Evolutionary conservation across 2,329 filamentous ascomycete species (phyloP).

Genomic region (Phialocephala sp.): DNA sequence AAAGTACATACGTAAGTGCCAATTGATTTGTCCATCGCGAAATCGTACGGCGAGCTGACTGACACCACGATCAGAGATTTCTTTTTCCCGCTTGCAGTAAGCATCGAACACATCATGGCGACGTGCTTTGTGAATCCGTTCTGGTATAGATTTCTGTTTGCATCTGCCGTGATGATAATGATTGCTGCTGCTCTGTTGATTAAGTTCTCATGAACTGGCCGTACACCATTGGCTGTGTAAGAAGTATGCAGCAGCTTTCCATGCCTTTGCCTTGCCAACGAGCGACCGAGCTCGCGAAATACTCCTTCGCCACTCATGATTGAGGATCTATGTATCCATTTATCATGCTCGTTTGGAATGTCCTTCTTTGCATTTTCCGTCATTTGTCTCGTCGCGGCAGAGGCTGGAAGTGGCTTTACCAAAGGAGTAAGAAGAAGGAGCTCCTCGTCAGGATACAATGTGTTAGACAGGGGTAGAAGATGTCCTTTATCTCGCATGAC

Average conservation of each 20-base stretch:
- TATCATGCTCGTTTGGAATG: conserved; percentile 54
- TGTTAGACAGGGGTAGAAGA: conserved; percentile 79
- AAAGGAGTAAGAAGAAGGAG: conserved; percentile 87
- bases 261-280: conserved; percentile 82
- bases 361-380: conserved; percentile 56
- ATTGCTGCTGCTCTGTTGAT: conserved; percentile 88
- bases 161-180: conserved; percentile 90
- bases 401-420: conserved; percentile 91
- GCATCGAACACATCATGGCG: conserved; percentile 90
- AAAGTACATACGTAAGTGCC: conserved; percentile 95
- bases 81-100: conserved; percentile 76
- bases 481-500: conserved; percentile 90
- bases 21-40: conserved; percentile 89
- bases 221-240: conserved; percentile 90
- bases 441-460: conserved; percentile 84
- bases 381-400: conserved; percentile 76
- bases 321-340: conserved; percentile 60
- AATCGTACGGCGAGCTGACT: conserved; percentile 95
- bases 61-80: conserved; percentile 91
- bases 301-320: conserved; percentile 93
- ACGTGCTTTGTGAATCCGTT: conserved; percentile 95
- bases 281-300: conserved; percentile 86
- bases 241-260: conserved; percentile 91
- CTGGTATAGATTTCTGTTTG: conserved; percentile 92
- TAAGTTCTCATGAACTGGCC: conserved; percentile 90